Conservation (phyloP, 2,329 filamentous ascomycete species). For the Talaromyces atroroseus region DNA sequence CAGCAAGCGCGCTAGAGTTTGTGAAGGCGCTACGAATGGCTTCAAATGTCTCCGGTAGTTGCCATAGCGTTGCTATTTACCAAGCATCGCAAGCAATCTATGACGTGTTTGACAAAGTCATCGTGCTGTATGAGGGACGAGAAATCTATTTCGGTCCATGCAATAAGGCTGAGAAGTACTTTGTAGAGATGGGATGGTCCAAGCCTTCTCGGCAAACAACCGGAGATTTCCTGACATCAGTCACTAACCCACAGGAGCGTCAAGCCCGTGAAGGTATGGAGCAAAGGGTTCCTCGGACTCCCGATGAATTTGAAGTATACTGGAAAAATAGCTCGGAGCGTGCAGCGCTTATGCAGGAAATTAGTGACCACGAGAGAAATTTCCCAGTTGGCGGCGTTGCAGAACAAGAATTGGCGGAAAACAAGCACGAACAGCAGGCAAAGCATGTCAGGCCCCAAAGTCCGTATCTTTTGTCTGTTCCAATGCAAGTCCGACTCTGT, state of each 20-base stretch:
- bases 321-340: constrained; percentile 39
- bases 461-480: constrained; percentile 73
- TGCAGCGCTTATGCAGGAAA: constrained; percentile 28
- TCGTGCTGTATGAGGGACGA: constrained; percentile 62
- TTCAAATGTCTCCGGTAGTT: constrained; percentile 58
- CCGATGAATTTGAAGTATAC: constrained; percentile 52
- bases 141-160: constrained; percentile 67
- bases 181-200: constrained; percentile 63
- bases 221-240: constrained; percentile 71
- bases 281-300: constrained; percentile 50
- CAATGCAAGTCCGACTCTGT: constrained; percentile 66
- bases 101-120: constrained; percentile 61
- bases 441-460: constrained; percentile 34
- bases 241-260: constrained; percentile 59
- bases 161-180: constrained; percentile 61
- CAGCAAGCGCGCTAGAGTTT: constrained; percentile 67
- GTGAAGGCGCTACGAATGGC: constrained; percentile 60
- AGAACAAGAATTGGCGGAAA: constrained; percentile 25
- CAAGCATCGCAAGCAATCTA: constrained; percentile 55
- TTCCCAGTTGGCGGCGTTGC: constrained; percentile 30
- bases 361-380: constrained; percentile 27
- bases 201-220: constrained; percentile 69
- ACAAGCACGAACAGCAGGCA: constrained; percentile 22
- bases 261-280: constrained; percentile 54
- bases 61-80: constrained; percentile 64